Evolutionary conservation across 148 eudicot species (phyloP).

Genomic region (Limonium bicolor): DNA sequence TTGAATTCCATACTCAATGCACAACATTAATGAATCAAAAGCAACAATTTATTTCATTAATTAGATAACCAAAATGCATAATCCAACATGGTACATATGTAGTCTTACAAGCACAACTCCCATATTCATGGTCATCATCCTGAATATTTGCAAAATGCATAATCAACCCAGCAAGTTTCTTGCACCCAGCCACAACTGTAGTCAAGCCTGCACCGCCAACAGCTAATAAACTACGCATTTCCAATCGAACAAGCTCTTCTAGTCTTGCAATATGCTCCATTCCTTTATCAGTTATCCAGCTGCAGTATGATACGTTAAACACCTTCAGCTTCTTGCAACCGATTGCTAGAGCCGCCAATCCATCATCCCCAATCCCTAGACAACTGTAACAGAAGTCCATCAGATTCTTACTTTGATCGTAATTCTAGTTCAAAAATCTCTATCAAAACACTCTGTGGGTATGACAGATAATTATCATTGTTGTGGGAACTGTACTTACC

Average conservation of each 20-base stretch:
- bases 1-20: too few relatives aligned
- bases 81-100: too few relatives aligned
- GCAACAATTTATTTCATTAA: too few relatives aligned
- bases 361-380: constrained; percentile 47
- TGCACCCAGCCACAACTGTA: constrained; percentile 49
- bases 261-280: constrained; percentile 35
- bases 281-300: constrained; percentile 43
- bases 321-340: constrained; percentile 60
- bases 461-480: too few relatives aligned
- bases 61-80: too few relatives aligned
- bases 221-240: constrained; percentile 42
- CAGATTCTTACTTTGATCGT: too few relatives aligned
- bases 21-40: too few relatives aligned
- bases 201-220: constrained; percentile 42
- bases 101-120: too few relatives aligned
- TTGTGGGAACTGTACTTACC: constrained; percentile 21
- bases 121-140: too few relatives aligned
- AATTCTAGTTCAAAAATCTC: too few relatives aligned
- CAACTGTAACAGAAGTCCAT: constrained; percentile 38
- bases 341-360: constrained; percentile 37
- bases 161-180: constrained; percentile 43
- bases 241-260: constrained; percentile 41
- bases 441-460: too few relatives aligned
- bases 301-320: constrained; percentile 60
- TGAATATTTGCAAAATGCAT: constrained; percentile 46